Evolutionary conservation across 2,329 filamentous ascomycete genomes (phyloP), one percentile per base, ranked within the genome.

Genomic region (Monilinia fructicola): DNA sequence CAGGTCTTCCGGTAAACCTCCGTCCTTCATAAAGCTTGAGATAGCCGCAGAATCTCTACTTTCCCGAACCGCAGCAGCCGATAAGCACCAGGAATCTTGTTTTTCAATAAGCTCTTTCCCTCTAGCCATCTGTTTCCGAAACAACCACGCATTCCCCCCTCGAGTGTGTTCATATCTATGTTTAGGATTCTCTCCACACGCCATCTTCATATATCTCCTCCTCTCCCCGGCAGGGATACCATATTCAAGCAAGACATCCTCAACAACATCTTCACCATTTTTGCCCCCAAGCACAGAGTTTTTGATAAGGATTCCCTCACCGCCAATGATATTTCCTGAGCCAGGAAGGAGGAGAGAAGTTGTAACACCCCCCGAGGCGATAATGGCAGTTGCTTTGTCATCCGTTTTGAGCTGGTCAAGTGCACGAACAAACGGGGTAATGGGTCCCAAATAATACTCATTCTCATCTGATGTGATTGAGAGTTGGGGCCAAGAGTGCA

Each of bases 181-280:
- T 66, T 76, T 78, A n/a, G 79, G 79, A 67, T 82, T 82, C 71
- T 81, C 80, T 11, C 80, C 80, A 68, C 79, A 79, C 0, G 80
- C 80, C 77, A 81, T 79, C 71, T 82, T 82, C 75, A 82, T 78
- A 69, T 80, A 81, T 40, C 74, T 67, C 54, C 73, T 69, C 58
- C 78, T 75, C 38, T 78, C 73, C 11, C 69, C 66, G 16, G 68
- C 31, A 0, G 76, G 74, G 9, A 80, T 65, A 6, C 78, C 78
- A 64, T 77, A 74, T 71, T 81, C 80, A 18, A 81, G 73, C 12
- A 81, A 71, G 55, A 81, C 70, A 58, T 81, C 79, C 67, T 79
- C 78, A 14, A 81, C 77, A 12, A 80, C 74, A 14, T 76, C 76
- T 64, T 81, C 79, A 1, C 73, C 74, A 64, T 75, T 62, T 23